Evolutionary conservation across 257 asterid species (phyloP), one percentile per base, ranked within the genome.

Genomic region (Petunia secreta): DNA sequence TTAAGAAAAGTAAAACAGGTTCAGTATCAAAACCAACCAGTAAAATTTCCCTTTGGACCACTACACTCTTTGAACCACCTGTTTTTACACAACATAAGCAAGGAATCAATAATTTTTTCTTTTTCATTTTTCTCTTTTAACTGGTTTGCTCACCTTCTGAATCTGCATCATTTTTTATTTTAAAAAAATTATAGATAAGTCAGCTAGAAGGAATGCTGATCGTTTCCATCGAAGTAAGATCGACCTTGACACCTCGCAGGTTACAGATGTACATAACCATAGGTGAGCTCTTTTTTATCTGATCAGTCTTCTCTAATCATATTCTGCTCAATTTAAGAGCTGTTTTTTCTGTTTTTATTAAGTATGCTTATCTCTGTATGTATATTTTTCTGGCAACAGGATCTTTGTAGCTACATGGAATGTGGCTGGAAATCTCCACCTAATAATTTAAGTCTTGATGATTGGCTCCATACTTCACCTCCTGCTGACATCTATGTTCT

Each of bases 391-490:
- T 53, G 67, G 84, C 65, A 46, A 75, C 62, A 96, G 99, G 84
- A 65, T 96, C 63, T 96, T 96, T 87, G 96, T 90, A 81, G 97
- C 98, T 10, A 96, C 99, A 41, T 96, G 99, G 99, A 96, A 96
- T 88, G 99, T 96, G 75, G 99, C 93, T 54, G 99, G 99, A 38
- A 92, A 87, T 96, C 98, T 57, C 99, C 99, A 39, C 94, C 97
- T 36, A 86, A 69, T 85, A 76, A 88, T 82, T 85, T 96, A 55
- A 94, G 88, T 85, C 95, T 96, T 66, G 97, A 94, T 79, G 99
- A 96, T 60, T 96, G 98, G 98, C 89, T 96, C 43, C 97, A 96
- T 84, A 92, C 95, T 9, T 96, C 99, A 68, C 96, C 98, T 77
- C 98, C 99, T 59, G 98, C 98, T 40, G 99, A 96, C 81, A 87